Evolutionary conservation across 768 basidiomycete species (phyloP).

Genomic region (Mycena olivaceomarginata): DNA sequence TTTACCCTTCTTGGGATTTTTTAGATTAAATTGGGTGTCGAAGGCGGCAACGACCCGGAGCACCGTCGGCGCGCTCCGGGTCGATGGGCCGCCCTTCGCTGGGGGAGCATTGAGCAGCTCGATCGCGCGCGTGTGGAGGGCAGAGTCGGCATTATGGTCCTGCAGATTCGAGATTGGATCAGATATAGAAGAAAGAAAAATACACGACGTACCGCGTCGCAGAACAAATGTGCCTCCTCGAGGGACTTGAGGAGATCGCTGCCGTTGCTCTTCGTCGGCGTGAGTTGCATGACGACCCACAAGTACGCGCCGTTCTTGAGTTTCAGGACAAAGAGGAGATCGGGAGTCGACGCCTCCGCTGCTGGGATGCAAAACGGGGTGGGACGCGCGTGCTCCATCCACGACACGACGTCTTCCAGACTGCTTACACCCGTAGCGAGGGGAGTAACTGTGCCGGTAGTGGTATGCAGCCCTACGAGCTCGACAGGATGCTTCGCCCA

Average conservation of each 20-base stretch:
- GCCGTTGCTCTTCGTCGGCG: background rate
- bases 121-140: background rate
- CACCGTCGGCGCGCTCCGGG: background rate
- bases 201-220: background rate
- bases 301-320: background rate
- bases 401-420: no score
- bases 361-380: background rate
- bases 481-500: background rate
- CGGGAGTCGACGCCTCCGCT: background rate
- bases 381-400: no score
- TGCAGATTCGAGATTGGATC: background rate
- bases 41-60: background rate
- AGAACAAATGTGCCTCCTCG: background rate
- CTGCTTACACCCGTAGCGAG: no score
- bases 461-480: background rate
- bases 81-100: background rate
- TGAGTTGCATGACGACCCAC: background rate
- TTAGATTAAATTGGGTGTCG: background rate
- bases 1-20: background rate
- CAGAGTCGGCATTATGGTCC: background rate
- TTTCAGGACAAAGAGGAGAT: background rate
- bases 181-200: background rate
- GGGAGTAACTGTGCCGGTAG: no score
- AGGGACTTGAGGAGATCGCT: background rate
- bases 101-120: background rate